These are phyloP conservation scores for Podospora conica DNA, from an alignment of 495 filamentous ascomycete genomes.

Conservation along the genomic window DNA sequence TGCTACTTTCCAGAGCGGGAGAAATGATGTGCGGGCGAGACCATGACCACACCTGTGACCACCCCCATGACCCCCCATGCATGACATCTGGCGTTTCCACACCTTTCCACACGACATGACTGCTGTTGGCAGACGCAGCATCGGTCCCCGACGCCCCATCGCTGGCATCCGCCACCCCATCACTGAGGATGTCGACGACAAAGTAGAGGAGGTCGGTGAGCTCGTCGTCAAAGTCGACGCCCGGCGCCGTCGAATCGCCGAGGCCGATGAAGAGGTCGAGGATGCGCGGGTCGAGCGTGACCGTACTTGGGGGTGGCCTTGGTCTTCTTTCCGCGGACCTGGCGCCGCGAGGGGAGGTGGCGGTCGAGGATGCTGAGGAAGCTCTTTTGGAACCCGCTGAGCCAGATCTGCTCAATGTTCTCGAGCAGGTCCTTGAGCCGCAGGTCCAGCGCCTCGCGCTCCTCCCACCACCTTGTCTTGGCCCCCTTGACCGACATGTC, in stretches of 20 bases:
- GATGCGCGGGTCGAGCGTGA: constrained; percentile 68
- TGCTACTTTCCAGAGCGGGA: too few species aligned
- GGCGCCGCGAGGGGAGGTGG: constrained; percentile 79
- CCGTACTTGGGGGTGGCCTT: constrained; percentile 33
- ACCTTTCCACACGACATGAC: too few species aligned
- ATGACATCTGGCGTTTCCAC: too few species aligned
- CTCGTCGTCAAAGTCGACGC: constrained; percentile 71
- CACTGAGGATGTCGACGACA: constrained; percentile 90
- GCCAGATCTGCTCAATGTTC: constrained; percentile 88
- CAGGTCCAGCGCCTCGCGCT: constrained; percentile 69
- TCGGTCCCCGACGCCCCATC: too few species aligned
- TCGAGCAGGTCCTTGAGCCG: constrained; percentile 70
- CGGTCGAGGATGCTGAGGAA: constrained; percentile 82
- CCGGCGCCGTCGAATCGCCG: constrained; percentile 59
- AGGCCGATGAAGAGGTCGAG: constrained; percentile 84
- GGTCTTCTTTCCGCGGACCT: constrained; percentile 42
- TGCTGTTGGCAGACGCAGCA: too few species aligned
- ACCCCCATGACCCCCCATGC: too few species aligned
- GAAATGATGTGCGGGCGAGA: too few species aligned
- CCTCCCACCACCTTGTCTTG: constrained; percentile 82
- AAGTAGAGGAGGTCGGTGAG: constrained; percentile 90
- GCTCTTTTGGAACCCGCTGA: constrained; percentile 77
- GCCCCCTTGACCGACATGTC: constrained; percentile 49
- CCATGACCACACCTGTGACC: too few species aligned
- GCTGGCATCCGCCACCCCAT: too few species aligned